A percentile compares a stretch with the other conserved stretches of the same genome.
Conservation (phyloP, 2,329 filamentous ascomycete species). For the Drechslera avenae region DNA sequence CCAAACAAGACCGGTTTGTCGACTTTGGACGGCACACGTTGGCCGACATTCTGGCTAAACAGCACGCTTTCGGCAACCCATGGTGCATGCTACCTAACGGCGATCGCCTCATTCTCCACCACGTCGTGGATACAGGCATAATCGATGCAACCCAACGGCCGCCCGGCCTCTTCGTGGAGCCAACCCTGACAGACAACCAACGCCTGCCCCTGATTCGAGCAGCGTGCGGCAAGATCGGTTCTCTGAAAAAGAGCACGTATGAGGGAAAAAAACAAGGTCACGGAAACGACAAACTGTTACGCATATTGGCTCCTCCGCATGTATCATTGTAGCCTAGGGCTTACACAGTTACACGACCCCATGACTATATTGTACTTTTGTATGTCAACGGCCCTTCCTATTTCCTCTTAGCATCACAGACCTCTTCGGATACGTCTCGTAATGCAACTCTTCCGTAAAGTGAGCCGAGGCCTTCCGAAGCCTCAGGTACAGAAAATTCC, state of each 20-base stretch:
- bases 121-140: slow-evolving; percentile 4
- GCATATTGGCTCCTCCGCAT: background rate
- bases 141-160: background rate
- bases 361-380: too few relatives aligned
- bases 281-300: slow-evolving; percentile 8
- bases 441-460: too few relatives aligned
- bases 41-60: slow-evolving; percentile 60
- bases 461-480: too few relatives aligned
- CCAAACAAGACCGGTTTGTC: slow-evolving; percentile 65
- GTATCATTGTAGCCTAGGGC: background rate
- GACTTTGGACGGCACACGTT: slow-evolving; percentile 62
- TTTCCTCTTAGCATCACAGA: too few relatives aligned
- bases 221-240: slow-evolving; percentile 4
- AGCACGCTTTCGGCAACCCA: slow-evolving; percentile 66
- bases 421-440: too few relatives aligned
- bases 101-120: slow-evolving; percentile 35
- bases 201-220: background rate
- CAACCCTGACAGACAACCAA: background rate
- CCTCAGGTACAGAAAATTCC: too few relatives aligned
- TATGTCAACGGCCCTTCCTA: too few relatives aligned
- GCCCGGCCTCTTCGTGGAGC: slow-evolving; percentile 13
- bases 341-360: background rate
- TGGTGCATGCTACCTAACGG: slow-evolving; percentile 60
- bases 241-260: slow-evolving; percentile 3
- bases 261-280: slow-evolving; percentile 6